Base-by-base conservation (phyloP, 73 alveolate genomes). In the Paramecium pentaurelia region DNA sequence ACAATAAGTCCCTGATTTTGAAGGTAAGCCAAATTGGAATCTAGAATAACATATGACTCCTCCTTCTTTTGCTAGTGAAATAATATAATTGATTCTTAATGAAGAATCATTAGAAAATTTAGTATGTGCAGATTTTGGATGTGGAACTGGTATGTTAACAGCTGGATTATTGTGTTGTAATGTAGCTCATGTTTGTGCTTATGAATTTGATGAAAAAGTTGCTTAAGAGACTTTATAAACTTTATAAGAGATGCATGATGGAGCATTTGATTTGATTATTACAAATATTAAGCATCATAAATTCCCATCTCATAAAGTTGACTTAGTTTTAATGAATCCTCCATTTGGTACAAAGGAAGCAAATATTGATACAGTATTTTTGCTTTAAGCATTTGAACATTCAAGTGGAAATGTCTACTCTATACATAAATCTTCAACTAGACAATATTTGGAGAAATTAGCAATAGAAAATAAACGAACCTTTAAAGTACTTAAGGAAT, bases 31-130 rank as follows among this genome's bases (percentile, higher is more conserved):
- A 1, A 80, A 45, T 45, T 80, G 91, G 91, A 71, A 89, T 34
- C 37, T 89, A 28, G 94, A 89, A 30, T 71, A 89, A 83, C 91
- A 89, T 89, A 89, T 89, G 94, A 89, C 94, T 42, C 94, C 94
- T 10, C 71, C 91, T 38, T 32, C 80, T 45, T 28, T 89, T 25
- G 94, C 94, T 25, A 30, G 92, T n/a, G 36, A 40, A 9, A 68
- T 88, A 58, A 40, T 59, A 1, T 68, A 68, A 60, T 34, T 18
- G 18, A 68, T 68, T 44, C 27, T 45, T 44, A 73, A 44, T 25
- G 91, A 89, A 49, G 94, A 89, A 18, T 40, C 71, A 71, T 22
- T 89, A 34, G 77, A 89, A 45, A 83, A 71, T 42, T 28, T 71
- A 71, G 30, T 89, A 8, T 60, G 60, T 38, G 94, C 92, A 20